Percentiles rank a stretch among this genome's conserved stretches.
Evolutionary conservation across 495 filamentous ascomycete species (phyloP).

Genomic region (Paragyromitra xinjiangensis): DNA sequence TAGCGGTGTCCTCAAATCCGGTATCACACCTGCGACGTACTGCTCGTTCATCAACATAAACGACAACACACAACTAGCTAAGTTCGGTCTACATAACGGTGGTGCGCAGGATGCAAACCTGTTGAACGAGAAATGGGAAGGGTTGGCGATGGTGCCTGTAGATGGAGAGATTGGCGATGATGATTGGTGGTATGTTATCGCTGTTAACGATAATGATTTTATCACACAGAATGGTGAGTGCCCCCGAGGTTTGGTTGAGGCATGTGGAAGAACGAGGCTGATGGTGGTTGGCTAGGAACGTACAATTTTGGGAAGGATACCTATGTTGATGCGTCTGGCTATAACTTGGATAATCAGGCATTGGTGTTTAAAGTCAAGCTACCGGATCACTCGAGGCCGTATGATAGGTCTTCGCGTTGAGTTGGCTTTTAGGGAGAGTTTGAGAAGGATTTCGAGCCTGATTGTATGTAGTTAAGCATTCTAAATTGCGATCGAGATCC

Average conservation of each 20-base stretch:
- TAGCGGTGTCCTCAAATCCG: conserved; percentile 66
- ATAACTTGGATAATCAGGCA: conserved; percentile 72
- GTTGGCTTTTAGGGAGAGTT: not conserved
- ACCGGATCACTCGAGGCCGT: conserved; percentile 58
- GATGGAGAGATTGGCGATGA: conserved; percentile 60
- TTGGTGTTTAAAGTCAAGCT: conserved; percentile 76
- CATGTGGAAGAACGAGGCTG: conserved; percentile 18
- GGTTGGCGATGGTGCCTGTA: conserved; percentile 71
- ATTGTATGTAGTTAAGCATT: not conserved
- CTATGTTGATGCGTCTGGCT: conserved; percentile 72
- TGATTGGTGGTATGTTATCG: conserved; percentile 75
- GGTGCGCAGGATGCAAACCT: conserved; percentile 65
- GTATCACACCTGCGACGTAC: conserved; percentile 70
- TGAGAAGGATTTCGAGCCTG: conserved; percentile 10
- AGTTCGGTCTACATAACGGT: conserved; percentile 76
- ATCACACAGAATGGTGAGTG: conserved; percentile 75
- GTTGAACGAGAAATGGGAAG: conserved; percentile 87
- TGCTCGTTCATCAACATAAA: conserved; percentile 80
- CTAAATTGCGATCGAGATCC: not conserved
- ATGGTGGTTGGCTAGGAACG: conserved; percentile 60
- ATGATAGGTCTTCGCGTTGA: conserved; percentile 22
- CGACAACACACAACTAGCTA: conserved; percentile 70
- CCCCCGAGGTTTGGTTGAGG: conserved; percentile 26
- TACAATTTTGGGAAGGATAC: conserved; percentile 70
- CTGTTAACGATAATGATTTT: conserved; percentile 80